Evolutionary conservation across 2,329 filamentous ascomycete species (phyloP), one percentile per base, ranked within the genome.

Genomic region (Penicillium sp.): DNA sequence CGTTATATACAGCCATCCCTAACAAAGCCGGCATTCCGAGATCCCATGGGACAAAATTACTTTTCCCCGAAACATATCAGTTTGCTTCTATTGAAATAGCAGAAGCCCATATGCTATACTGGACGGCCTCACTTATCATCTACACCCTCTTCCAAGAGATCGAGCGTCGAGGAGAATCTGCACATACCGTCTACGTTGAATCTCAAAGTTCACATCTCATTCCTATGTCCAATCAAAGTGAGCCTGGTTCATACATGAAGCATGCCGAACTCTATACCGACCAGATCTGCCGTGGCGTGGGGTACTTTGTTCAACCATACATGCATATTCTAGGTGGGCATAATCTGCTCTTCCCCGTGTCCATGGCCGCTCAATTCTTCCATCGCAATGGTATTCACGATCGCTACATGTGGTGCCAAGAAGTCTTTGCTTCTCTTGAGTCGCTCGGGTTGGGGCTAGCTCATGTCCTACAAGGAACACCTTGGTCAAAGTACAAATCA

Each of bases 321-420:
- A 66, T 61, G 64, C 61, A 67, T 30, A 60, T 64, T 40, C 59
- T 68, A 22, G 64, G 64, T 22, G 44, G 58, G 4, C 53, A 66
- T 33, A 64, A 57, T 40, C 24, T 65, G 19, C 62, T 65, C 19
- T 63, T 65, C 53, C 62, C 59, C 13, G 44, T 64, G 40, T 28
- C 62, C 7, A 64, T 65, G 58, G 59, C 28, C 1, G 54, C 63
- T 12, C 56, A 56, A 38, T 64, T 60, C 30, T 62, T 65, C 37
- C 38, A 62, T 37, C 7, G 24, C 5, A 58, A 61, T 42, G 53
- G 33, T 15, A 53, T 59, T n/a, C 17, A 60, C n/a, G 59, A 56
- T 45, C 59, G 57, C 4, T 67, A 63, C 24, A 37, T 63, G 10
- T 65, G 63, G 61, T 67, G 61, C 22, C 65, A 67, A 33, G 61